Conservation (phyloP, 2,329 filamentous ascomycete species). For the Paraphoma sp. region DNA sequence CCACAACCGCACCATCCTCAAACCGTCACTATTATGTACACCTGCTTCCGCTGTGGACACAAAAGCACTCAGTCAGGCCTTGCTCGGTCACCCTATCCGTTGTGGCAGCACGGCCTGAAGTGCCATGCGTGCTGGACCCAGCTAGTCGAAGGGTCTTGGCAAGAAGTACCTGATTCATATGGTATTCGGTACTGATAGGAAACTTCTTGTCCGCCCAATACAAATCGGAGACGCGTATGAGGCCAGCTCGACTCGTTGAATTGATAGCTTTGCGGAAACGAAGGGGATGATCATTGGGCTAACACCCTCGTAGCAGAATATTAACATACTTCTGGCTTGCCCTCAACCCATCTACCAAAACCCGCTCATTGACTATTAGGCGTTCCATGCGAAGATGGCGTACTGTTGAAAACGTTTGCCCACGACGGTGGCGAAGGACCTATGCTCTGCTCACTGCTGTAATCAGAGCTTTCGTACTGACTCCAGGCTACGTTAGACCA, state of each 20-base stretch:
- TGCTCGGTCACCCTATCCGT: slow-evolving; percentile 6
- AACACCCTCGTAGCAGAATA: no score
- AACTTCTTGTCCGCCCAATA: background rate
- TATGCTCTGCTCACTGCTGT: slow-evolving; percentile 4
- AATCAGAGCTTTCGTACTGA: background rate
- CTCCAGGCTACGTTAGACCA: background rate
- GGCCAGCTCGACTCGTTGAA: no score
- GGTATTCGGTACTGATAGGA: background rate
- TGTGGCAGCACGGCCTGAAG: slow-evolving; percentile 4
- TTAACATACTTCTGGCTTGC: background rate
- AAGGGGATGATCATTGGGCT: no score
- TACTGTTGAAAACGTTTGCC: background rate
- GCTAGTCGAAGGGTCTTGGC: slow-evolving; percentile 7
- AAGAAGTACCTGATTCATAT: slow-evolving; percentile 4
- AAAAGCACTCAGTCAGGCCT: slow-evolving; percentile 1
- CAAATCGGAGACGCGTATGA: background rate
- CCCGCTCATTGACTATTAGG: background rate
- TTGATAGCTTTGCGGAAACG: no score
- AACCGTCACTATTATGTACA: background rate
- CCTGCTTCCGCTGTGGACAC: slow-evolving; percentile 2
- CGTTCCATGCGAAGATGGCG: background rate
- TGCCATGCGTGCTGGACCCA: slow-evolving; percentile 6
- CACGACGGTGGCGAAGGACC: slow-evolving; percentile 11
- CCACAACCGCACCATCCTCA: background rate
- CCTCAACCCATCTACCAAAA: background rate